A percentile compares a stretch with the other conserved stretches of the same genome.
These are phyloP conservation scores for Chlorella sp. DNA, from an alignment of 139 green algal species.

Conservation along the genomic window DNA sequence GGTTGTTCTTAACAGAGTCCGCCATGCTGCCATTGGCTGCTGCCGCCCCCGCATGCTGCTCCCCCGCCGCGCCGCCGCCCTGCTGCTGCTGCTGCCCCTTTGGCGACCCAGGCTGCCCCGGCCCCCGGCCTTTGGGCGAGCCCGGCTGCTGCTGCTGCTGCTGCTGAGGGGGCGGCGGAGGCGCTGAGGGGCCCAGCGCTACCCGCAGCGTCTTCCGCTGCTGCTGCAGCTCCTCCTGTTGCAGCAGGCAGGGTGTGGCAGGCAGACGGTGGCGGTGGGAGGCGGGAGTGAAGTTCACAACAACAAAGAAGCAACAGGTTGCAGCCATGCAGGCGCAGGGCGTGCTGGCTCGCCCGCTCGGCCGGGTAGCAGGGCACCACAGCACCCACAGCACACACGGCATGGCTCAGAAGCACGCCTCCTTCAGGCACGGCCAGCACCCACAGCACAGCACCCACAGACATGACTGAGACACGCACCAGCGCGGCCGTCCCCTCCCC, in stretches of 20 bases:
- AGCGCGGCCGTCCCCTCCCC: conserved; percentile 27
- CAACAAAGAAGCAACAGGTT: no score
- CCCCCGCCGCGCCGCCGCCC: not conserved
- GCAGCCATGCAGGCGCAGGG: not conserved
- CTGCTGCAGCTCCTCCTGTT: conserved; percentile 55
- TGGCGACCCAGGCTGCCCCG: not conserved
- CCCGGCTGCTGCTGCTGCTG: not conserved
- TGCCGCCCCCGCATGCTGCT: conserved; percentile 1
- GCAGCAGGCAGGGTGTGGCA: not conserved
- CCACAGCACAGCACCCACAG: not conserved
- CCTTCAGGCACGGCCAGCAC: not conserved
- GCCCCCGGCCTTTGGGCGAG: no score
- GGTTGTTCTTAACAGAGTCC: conserved; percentile 39
- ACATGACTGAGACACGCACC: conserved; percentile 11
- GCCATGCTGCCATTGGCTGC: conserved; percentile 1
- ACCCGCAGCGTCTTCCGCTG: conserved; percentile 53
- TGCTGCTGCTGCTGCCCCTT: conserved; percentile 12
- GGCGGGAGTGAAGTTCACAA: not conserved
- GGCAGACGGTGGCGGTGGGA: not conserved
- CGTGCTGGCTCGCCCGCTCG: no score
- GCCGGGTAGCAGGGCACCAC: not conserved
- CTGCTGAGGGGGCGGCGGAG: conserved; percentile 17
- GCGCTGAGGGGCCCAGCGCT: conserved; percentile 33
- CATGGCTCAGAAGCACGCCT: not conserved
- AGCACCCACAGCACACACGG: not conserved